These are phyloP conservation scores for Ilex asprella DNA, from an alignment of 257 asterid genomes.

Conservation along the genomic window DNA sequence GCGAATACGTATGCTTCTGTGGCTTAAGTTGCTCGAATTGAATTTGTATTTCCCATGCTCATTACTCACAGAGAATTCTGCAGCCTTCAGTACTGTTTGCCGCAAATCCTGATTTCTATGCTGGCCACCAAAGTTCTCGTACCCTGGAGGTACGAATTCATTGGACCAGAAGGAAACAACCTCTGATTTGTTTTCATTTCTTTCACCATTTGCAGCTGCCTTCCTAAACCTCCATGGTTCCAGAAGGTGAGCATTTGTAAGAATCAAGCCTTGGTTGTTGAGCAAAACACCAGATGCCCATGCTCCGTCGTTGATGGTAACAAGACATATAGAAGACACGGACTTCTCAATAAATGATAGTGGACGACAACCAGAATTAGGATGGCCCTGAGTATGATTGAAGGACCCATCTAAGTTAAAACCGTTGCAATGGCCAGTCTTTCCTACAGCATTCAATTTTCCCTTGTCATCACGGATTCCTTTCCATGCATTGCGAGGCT, in stretches of 20 bases:
- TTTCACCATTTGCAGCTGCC: conserved; percentile 45
- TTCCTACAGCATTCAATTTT: conserved; percentile 28
- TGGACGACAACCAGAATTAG: conserved; percentile 22
- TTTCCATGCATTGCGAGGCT: conserved; percentile 36
- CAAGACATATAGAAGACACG: conserved; percentile 76
- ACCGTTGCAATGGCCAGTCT: conserved; percentile 13
- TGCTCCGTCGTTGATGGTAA: conserved; percentile 79
- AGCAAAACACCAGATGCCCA: conserved; percentile 98
- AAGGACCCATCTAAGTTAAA: conserved; percentile 23
- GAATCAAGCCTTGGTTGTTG: conserved; percentile 81
- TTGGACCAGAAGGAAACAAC: conserved; percentile 24
- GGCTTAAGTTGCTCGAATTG: conserved; percentile 27
- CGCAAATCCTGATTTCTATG: conserved; percentile 17
- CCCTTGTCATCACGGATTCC: conserved; percentile 28
- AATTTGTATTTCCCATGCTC: conserved; percentile 28
- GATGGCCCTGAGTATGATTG: conserved; percentile 23
- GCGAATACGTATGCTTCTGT: conserved; percentile 60
- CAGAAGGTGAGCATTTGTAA: conserved; percentile 94
- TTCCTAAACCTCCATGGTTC: conserved; percentile 98
- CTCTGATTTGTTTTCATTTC: conserved; percentile 25
- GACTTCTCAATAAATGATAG: conserved; percentile 73
- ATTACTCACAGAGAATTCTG: conserved; percentile 21
- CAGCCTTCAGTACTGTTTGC: conserved; percentile 21
- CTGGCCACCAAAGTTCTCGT: conserved; percentile 20
- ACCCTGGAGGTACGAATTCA: conserved; percentile 17